Percentiles rank a stretch among this genome's conserved stretches.
Evolutionary conservation across 2,329 filamentous ascomycete species (phyloP).

Genomic region (Diaporthe sp.): DNA sequence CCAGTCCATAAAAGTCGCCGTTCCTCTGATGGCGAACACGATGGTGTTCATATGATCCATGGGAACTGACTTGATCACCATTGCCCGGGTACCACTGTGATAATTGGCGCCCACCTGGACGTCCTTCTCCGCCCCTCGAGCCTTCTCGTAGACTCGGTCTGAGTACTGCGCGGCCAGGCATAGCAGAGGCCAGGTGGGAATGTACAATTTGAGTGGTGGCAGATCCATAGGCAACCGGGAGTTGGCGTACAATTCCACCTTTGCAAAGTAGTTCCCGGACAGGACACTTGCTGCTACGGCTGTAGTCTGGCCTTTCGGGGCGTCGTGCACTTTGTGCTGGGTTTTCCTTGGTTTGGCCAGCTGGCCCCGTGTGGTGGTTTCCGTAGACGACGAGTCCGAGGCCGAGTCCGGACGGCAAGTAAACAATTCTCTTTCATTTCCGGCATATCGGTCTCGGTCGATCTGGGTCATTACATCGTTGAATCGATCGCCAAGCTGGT

Average conservation of each 20-base stretch:
- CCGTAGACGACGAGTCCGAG: constrained; percentile 10
- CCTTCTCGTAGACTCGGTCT: constrained; percentile 78
- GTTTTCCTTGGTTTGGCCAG: constrained; percentile 41
- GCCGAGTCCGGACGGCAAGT: constrained; percentile 51
- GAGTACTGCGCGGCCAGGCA: constrained; percentile 86
- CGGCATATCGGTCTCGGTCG: constrained; percentile 71
- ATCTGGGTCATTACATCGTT: constrained; percentile 80
- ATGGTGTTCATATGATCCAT: constrained; percentile 84
- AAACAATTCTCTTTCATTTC: constrained; percentile 69
- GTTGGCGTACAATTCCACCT: constrained; percentile 85
- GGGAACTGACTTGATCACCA: constrained; percentile 85
- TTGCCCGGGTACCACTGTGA: constrained; percentile 83
- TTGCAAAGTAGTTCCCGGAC: constrained; percentile 76
- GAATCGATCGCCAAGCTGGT: constrained; percentile 74
- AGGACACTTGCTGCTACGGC: constrained; percentile 53
- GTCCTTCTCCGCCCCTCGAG: constrained; percentile 73
- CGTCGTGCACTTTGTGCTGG: constrained; percentile 51
- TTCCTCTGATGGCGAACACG: constrained; percentile 87
- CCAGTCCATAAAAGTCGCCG: constrained; percentile 87
- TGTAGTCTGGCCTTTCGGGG: constrained; percentile 54
- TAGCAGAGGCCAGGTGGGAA: constrained; percentile 82
- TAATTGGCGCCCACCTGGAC: constrained; percentile 80
- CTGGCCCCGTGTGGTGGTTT: constrained; percentile 28
- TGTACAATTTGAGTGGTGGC: constrained; percentile 78
- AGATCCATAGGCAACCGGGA: constrained; percentile 79